Evolutionary conservation across 2,329 filamentous ascomycete species (phyloP).

Genomic region (Coniella vitis): DNA sequence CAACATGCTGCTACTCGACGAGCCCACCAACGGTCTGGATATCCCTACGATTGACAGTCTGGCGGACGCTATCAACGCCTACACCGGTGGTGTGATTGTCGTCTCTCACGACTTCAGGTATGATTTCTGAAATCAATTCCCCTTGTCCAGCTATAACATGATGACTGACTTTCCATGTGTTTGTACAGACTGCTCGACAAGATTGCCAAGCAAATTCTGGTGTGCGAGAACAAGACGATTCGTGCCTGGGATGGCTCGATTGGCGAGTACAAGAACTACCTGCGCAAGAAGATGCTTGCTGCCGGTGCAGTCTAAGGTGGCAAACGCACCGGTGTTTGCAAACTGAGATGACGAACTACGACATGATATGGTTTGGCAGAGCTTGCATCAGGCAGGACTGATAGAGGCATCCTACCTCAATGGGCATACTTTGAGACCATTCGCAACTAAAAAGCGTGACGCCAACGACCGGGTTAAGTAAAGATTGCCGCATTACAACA

Average conservation of each 20-base stretch:
- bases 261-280: slow-evolving; percentile 93
- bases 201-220: slow-evolving; percentile 99
- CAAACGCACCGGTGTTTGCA: slow-evolving; percentile 1
- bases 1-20: slow-evolving; percentile 97
- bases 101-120: slow-evolving; percentile 99
- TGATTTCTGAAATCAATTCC: slow-evolving; percentile 25
- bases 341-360: slow-evolving; percentile 16
- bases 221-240: slow-evolving; percentile 97
- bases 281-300: slow-evolving; percentile 97
- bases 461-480: no score
- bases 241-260: slow-evolving; percentile 83
- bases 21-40: slow-evolving; percentile 98
- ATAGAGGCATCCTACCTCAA: no score
- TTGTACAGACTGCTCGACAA: slow-evolving; percentile 80
- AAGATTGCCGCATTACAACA: no score
- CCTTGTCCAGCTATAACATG: background rate
- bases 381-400: no score
- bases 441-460: no score
- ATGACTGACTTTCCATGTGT: no score
- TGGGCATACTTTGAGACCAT: no score
- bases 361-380: background rate
- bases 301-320: slow-evolving; percentile 70
- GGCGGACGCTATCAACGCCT: slow-evolving; percentile 96
- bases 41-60: slow-evolving; percentile 97
- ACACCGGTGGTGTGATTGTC: slow-evolving; percentile 91